Conservation (phyloP, 345 rosid genomes). For the Kernera saxatilis region DNA sequence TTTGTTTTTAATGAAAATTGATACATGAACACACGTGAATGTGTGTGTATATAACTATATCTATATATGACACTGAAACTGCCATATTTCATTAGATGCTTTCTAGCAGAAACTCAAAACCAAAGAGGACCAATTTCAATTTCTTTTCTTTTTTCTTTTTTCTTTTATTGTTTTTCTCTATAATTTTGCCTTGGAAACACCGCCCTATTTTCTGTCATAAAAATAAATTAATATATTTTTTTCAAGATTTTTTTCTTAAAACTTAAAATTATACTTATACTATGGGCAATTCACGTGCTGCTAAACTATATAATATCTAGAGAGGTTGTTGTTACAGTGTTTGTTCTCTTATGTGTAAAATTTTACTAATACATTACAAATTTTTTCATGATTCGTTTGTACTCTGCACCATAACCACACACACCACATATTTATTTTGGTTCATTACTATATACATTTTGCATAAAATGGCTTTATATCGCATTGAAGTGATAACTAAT, state of each 20-base stretch:
- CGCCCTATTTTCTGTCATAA: slow-evolving; percentile 38
- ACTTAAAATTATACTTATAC: slow-evolving; percentile 8
- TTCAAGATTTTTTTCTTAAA: neutral
- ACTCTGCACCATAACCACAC: neutral
- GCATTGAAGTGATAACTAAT: neutral
- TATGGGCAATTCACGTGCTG: slow-evolving; percentile 61
- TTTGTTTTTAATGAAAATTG: neutral
- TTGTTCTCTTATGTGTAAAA: slow-evolving; percentile 43
- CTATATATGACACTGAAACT: slow-evolving; percentile 34
- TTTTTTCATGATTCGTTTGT: slow-evolving; percentile 11
- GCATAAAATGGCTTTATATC: neutral
- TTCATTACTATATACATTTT: neutral
- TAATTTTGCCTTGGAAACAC: slow-evolving; percentile 47
- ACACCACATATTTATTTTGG: neutral
- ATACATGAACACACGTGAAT: slow-evolving; percentile 33
- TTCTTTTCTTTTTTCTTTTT: neutral
- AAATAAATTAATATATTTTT: neutral
- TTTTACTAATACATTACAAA: neutral
- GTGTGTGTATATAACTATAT: slow-evolving; percentile 17
- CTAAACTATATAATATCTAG: slow-evolving; percentile 37
- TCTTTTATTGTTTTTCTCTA: neutral
- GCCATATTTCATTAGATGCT: slow-evolving; percentile 35
- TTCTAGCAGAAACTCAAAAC: slow-evolving; percentile 32
- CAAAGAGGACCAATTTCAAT: slow-evolving; percentile 28
- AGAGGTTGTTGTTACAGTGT: slow-evolving; percentile 44